phyloP scores from a whole-genome alignment of 164 flowering plant genomes.

The Tetracentron sinense region DNA sequence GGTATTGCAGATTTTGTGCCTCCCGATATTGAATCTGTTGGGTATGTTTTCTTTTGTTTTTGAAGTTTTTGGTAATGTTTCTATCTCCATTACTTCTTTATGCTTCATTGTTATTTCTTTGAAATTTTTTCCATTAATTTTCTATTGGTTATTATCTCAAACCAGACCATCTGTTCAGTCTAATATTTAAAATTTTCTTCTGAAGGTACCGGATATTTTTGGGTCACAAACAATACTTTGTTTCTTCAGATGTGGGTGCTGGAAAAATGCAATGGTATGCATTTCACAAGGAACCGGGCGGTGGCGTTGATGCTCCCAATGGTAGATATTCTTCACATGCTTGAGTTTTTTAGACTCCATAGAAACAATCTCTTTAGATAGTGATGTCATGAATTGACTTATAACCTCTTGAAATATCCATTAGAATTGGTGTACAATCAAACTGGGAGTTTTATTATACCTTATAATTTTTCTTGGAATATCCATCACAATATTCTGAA shows the following conservation, averaged over 20 bases:
- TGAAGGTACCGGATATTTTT: conserved; percentile 91
- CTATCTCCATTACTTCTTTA: conserved; percentile 1
- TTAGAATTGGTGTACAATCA: too few species aligned
- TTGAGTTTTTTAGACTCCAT: conserved; percentile 3
- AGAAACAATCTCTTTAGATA: too few species aligned
- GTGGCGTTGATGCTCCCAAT: conserved; percentile 70
- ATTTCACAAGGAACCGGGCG: conserved; percentile 79
- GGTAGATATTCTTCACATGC: conserved; percentile 37
- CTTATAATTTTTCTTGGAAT: too few species aligned
- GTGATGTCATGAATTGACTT: too few species aligned
- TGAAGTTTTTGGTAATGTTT: not conserved
- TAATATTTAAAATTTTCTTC: conserved; percentile 15
- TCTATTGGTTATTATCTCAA: not conserved
- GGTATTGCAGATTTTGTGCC: conserved; percentile 97
- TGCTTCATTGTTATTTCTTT: not conserved
- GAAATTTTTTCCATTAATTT: not conserved
- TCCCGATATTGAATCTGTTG: conserved; percentile 84
- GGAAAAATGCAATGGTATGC: conserved; percentile 99
- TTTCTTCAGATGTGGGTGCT: conserved; percentile 94
- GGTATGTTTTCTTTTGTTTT: conserved; percentile 44
- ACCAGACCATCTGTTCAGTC: not conserved
- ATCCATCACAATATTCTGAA: too few species aligned
- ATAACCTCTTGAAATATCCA: too few species aligned
- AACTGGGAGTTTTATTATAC: too few species aligned
- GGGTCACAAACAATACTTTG: conserved; percentile 97